Percentiles rank a stretch among this genome's conserved stretches.
Evolutionary conservation across 306 rosid genomes (phyloP).

Genomic region (Medicago ruthenica): DNA sequence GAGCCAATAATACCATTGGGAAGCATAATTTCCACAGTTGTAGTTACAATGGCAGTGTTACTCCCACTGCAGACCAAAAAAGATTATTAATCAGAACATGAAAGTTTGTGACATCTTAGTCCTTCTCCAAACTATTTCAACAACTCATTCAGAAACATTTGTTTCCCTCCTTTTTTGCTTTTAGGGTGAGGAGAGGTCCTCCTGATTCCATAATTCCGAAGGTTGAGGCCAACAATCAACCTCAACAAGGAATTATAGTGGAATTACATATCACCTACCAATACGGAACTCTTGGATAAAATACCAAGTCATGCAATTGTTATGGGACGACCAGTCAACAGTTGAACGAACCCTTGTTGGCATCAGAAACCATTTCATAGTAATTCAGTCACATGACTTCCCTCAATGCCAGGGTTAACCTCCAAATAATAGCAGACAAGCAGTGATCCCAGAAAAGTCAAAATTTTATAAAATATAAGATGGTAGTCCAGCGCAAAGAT

Average conservation of each 20-base stretch:
- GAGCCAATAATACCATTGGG: slow-evolving; percentile 69
- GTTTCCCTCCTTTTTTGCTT: slow-evolving; percentile 8
- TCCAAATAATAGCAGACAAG: slow-evolving; percentile 27
- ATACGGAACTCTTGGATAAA: not conserved
- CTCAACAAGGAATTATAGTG: not conserved
- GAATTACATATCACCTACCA: not conserved
- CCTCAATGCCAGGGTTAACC: slow-evolving; percentile 19
- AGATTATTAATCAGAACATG: slow-evolving; percentile 30
- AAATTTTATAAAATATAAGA: slow-evolving; percentile 27
- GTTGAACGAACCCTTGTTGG: slow-evolving; percentile 1
- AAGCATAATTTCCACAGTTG: slow-evolving; percentile 83
- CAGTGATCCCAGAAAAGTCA: slow-evolving; percentile 13
- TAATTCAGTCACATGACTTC: slow-evolving; percentile 28
- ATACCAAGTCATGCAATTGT: slow-evolving; percentile 26
- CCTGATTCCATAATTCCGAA: not conserved
- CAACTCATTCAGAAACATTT: slow-evolving; percentile 1
- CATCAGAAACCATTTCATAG: slow-evolving; percentile 19
- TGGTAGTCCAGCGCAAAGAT: slow-evolving; percentile 18
- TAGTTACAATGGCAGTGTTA: slow-evolving; percentile 77
- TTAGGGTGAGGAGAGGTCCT: slow-evolving; percentile 8
- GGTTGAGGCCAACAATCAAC: not conserved
- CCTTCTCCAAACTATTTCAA: not conserved
- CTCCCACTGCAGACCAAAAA: slow-evolving; percentile 65
- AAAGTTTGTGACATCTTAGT: slow-evolving; percentile 2
- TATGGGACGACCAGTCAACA: not conserved